Base-by-base conservation (phyloP, 768 basidiomycete genomes). In the Sporobolomyces phaffii region DNA sequence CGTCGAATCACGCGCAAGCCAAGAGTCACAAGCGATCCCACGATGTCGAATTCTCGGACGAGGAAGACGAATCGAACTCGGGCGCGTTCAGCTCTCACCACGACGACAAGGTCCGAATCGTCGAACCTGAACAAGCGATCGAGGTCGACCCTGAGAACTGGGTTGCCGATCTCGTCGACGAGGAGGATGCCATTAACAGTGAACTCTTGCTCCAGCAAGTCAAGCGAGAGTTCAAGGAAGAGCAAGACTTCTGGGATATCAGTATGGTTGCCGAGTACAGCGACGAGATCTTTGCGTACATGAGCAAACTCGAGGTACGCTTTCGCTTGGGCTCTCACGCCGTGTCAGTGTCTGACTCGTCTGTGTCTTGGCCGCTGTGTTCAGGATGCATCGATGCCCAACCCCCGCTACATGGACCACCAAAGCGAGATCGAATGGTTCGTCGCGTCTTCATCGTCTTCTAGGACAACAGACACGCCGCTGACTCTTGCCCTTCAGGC, bases 241-340 rank as follows among this genome's bases (percentile, higher is more conserved):
- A 94, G 68, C 78, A 84, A 45, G 88, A 90, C 82, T 86, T 77
- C 75, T 83, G 82, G 65, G 91, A 96, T 78, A 87, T 88, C 47
- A 89, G 90, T 1, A 94, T 99, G 93, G 94, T 96, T 45, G 91
- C 93, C 22, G 96, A 99, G 78, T 99, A 99, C 76, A 83, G 91
- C n/a, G 91, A 97, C 18, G 94, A 99, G 63, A 98, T 99, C 77
- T 98, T 98, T 76, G 82, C 85, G 70, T 97, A 98, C 78, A 99
- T 99, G 96, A 81, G 81, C 68, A 85, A 90, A 59, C 85, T 98
- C 49, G 93, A 99, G 85, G 91, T 91, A 63, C 44, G 85, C 78
- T 22, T 31, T 56, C 11, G n/a, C n/a, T n/a, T n/a, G n/a, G n/a
- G n/a, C n/a, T n/a, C n/a, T n/a, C n/a, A n/a, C n/a, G n/a, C n/a